A percentile compares a stretch with the other conserved stretches of the same genome.
These are phyloP conservation scores for Diplodia sapinea DNA, from an alignment of 2,329 filamentous ascomycete genomes.

Conservation along the genomic window DNA sequence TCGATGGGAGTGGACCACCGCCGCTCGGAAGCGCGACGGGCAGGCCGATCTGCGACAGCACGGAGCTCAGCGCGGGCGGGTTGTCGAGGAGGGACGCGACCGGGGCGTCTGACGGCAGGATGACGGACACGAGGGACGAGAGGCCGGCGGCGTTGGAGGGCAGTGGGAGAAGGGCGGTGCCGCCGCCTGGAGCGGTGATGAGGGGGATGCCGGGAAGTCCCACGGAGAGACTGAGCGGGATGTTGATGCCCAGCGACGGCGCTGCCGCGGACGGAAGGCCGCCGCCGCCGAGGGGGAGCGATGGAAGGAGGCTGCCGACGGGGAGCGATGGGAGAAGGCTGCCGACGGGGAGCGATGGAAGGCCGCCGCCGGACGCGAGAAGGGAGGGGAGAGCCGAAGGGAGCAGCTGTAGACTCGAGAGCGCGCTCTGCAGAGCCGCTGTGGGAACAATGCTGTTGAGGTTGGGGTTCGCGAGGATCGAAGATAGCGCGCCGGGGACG, in stretches of 20 bases:
- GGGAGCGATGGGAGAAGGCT: neutral
- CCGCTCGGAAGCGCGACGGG: too few relatives aligned
- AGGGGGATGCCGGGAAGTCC: too few relatives aligned
- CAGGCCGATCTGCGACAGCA: neutral
- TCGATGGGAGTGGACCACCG: neutral
- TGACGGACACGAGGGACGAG: neutral
- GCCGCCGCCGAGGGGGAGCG: too few relatives aligned
- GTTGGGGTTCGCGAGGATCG: neutral
- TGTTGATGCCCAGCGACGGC: too few relatives aligned
- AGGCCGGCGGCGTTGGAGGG: neutral
- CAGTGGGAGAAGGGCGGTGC: neutral
- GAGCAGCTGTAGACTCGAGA: neutral
- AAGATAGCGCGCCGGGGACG: neutral
- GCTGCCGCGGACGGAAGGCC: too few relatives aligned
- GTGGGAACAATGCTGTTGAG: too few relatives aligned
- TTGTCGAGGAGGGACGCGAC: neutral
- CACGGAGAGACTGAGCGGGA: too few relatives aligned
- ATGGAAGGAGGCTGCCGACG: too few relatives aligned
- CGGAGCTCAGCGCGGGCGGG: slow-evolving; percentile 6
- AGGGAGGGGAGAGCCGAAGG: neutral
- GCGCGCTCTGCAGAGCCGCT: neutral
- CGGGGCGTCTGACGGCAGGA: neutral
- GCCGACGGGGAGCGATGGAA: neutral
- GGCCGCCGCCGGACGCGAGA: neutral
- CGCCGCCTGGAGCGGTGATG: too few relatives aligned